phyloP scores from a whole-genome alignment of 164 flowering plant species.

The Cinnamomum micranthum region DNA sequence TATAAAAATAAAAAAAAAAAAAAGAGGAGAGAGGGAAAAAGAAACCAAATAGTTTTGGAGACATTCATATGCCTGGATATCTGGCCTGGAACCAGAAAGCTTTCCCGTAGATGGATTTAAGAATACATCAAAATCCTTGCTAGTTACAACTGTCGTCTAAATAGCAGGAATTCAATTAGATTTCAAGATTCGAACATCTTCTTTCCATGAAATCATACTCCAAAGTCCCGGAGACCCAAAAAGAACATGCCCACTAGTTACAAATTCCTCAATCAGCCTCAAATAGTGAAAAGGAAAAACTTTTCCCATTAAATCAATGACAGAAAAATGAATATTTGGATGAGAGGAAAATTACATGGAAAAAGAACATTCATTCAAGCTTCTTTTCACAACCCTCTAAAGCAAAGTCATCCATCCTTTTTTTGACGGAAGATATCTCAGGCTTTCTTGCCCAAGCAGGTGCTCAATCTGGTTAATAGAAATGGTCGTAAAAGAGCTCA shows the following conservation, averaged over 20 bases:
- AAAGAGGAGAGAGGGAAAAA: no score
- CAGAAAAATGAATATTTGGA: background rate
- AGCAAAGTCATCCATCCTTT: conserved; percentile 63
- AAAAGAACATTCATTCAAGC: conserved; percentile 46
- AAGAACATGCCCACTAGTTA: background rate
- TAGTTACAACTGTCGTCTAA: no score
- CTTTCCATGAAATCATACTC: no score
- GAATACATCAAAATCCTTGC: no score
- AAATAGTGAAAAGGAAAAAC: background rate
- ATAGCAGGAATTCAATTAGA: no score
- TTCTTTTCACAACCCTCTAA: conserved; percentile 94
- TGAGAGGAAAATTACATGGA: background rate
- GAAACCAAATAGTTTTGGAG: no score
- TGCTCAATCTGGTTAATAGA: conserved; percentile 91
- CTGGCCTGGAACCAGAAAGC: no score
- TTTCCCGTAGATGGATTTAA: no score
- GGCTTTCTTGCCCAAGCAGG: conserved; percentile 99
- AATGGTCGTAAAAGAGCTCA: conserved; percentile 92
- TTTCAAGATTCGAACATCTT: no score
- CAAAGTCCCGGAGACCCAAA: background rate
- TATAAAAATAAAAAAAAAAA: no score
- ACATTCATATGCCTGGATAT: no score
- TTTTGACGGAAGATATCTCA: conserved; percentile 62
- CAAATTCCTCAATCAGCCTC: background rate
- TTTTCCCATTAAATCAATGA: no score